Base-by-base conservation (phyloP, 2,329 filamentous ascomycete genomes). In the Colletotrichum phormii region DNA sequence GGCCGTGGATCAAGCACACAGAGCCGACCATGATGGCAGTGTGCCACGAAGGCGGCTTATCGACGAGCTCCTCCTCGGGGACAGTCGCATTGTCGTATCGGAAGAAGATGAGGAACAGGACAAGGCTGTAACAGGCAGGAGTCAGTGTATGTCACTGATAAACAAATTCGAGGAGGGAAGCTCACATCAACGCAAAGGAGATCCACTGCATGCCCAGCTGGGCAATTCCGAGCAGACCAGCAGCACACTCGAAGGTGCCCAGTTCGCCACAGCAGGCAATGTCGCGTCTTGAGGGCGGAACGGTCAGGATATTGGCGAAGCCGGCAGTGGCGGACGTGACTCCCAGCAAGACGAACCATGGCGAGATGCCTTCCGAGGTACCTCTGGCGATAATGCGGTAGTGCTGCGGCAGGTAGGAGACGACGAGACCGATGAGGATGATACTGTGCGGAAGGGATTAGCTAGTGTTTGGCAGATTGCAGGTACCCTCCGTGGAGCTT, bases 51-150 rank as follows among this genome's bases (percentile, higher is more conserved):
- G 92, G 91, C 73, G 88, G 86, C 67, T 89, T 84, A 29, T 85
- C 84, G 24, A 82, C 82, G 31, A 85, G 82, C 74, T 87, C 86
- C 24, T 84, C 87, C n/a, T 84, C 87, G 55, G 85, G 86, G 8
- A 85, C 83, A 75, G 83, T 86, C 71, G 82, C 87, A 72, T 83
- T 86, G 77, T 87, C 87, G 77, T 92, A 91, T 46, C 94, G 94
- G 83, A 97, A 98, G 88, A 97, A 99, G 77, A 97, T 90, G 70
- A 98, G 90, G 84, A 97, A 99, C n/a, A 99, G 89, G 24, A 97
- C 86, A 64, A 98, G 91, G 76, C 96, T 98, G 33, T 26, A 15
- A 29, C 31, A 24, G 42, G 31, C 26, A 63, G 54, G 37, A 46
- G 18, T 62, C 35, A 51, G 33, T n/a, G 71, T 58, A 24, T 29